These are phyloP conservation scores for Ceratocystis ficicola DNA, from an alignment of 2,329 filamentous ascomycete genomes.

Conservation along the genomic window DNA sequence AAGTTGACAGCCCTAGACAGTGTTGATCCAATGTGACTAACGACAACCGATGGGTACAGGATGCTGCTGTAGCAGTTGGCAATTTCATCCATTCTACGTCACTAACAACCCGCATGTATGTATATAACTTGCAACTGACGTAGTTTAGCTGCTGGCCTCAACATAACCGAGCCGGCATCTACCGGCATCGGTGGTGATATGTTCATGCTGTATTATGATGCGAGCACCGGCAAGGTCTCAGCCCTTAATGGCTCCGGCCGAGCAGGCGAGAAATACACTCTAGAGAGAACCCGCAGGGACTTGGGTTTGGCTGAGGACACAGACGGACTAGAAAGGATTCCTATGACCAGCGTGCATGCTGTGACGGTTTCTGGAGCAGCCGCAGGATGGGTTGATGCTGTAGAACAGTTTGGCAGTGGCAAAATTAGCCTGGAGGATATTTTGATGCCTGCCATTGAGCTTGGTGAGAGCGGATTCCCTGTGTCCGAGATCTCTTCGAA, in stretches of 20 bases:
- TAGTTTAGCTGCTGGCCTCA: conserved; percentile 64
- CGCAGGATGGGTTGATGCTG: conserved; percentile 83
- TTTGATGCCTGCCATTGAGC: conserved; percentile 66
- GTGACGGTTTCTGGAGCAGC: conserved; percentile 83
- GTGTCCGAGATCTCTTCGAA: conserved; percentile 66
- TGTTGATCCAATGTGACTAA: conserved; percentile 8
- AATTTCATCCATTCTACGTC: conserved; percentile 28
- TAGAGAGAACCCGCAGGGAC: conserved; percentile 57
- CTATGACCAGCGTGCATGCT: conserved; percentile 62
- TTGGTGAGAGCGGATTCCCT: conserved; percentile 81
- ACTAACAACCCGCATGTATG: neutral
- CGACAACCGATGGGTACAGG: conserved; percentile 38
- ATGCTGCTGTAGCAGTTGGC: conserved; percentile 91
- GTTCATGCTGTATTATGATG: conserved; percentile 89
- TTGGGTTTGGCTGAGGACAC: conserved; percentile 51
- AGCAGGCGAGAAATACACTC: conserved; percentile 53
- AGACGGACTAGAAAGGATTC: conserved; percentile 48
- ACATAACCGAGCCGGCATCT: conserved; percentile 83
- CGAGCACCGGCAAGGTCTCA: conserved; percentile 65
- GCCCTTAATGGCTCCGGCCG: conserved; percentile 92
- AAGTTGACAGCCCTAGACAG: conserved; percentile 31
- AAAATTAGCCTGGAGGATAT: conserved; percentile 67
- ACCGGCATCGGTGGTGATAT: conserved; percentile 96
- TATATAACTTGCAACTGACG: neutral
- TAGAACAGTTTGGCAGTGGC: conserved; percentile 81